phyloP scores from a whole-genome alignment of 139 green algal genomes.

The Chlamydomonas sp. region DNA sequence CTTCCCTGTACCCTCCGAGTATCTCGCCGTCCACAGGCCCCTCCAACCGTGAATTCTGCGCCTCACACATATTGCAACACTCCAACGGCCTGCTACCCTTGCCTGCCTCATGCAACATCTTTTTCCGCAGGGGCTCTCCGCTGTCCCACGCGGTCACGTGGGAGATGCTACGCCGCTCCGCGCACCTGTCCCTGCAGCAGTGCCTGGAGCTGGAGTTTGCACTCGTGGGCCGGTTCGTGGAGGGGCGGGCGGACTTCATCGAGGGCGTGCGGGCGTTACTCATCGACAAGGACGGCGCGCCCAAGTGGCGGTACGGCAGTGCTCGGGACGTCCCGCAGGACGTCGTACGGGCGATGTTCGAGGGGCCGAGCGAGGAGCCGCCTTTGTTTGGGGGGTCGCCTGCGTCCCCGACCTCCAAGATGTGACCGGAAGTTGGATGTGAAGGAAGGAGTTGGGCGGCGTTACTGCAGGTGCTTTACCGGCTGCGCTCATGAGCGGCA shows the following conservation, averaged over 20 bases:
- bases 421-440: too few relatives aligned
- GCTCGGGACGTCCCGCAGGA: slow-evolving; percentile 53
- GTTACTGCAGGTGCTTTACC: too few relatives aligned
- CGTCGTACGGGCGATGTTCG: slow-evolving; percentile 17
- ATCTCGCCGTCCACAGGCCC: too few relatives aligned
- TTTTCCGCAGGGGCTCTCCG: slow-evolving; percentile 56
- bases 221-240: slow-evolving; percentile 59
- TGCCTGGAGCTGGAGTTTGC: slow-evolving; percentile 76
- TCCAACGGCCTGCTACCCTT: too few relatives aligned
- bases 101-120: too few relatives aligned
- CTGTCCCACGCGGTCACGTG: slow-evolving; percentile 61
- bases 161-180: slow-evolving; percentile 43
- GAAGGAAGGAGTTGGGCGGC: too few relatives aligned
- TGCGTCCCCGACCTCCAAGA: too few relatives aligned
- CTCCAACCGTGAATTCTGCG: too few relatives aligned
- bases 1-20: too few relatives aligned
- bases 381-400: not conserved
- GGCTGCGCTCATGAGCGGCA: too few relatives aligned
- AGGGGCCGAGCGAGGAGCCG: not conserved
- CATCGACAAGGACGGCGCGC: slow-evolving; percentile 74
- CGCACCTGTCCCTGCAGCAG: slow-evolving; percentile 50
- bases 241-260: slow-evolving; percentile 61
- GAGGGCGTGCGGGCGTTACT: slow-evolving; percentile 82
- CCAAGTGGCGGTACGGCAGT: slow-evolving; percentile 70
- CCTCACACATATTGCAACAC: too few relatives aligned